Conservation (phyloP, 1,284 basidiomycete genomes). For the Puccinia coronata region DNA sequence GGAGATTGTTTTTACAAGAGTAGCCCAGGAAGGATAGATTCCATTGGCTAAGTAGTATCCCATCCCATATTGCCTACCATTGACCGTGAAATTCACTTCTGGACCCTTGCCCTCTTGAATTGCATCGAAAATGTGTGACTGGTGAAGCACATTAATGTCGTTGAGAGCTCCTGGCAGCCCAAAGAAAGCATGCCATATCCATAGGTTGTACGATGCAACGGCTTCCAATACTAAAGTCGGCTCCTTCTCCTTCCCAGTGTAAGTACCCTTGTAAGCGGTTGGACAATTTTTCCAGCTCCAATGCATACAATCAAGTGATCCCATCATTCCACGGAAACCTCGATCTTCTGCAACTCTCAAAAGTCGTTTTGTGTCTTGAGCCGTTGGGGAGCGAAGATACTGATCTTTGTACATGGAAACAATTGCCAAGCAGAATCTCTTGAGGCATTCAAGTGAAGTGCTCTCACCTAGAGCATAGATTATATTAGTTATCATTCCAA, state of each 20-base stretch:
- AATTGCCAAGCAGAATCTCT: background rate
- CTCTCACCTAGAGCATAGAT: too few species aligned
- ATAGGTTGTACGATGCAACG: background rate
- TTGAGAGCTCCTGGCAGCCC: background rate
- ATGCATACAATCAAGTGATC: background rate
- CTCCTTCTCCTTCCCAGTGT: background rate
- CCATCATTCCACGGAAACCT: slow-evolving; percentile 4
- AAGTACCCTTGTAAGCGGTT: background rate
- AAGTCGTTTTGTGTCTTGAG: background rate
- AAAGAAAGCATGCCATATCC: background rate
- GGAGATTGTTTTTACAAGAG: background rate
- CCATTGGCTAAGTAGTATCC: background rate
- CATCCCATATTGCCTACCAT: background rate
- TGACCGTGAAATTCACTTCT: background rate
- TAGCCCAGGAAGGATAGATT: too few species aligned
- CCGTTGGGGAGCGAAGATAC: background rate
- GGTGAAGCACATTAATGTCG: background rate
- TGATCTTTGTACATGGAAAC: background rate
- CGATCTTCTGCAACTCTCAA: background rate
- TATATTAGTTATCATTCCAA: too few species aligned
- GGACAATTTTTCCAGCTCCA: background rate
- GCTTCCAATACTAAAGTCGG: background rate
- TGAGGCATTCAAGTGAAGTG: too few species aligned
- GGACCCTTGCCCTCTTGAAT: background rate
- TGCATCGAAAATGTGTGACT: background rate